These are phyloP conservation scores for Pouteria campechiana DNA, from an alignment of 179 eudicot genomes.

Conservation along the genomic window DNA sequence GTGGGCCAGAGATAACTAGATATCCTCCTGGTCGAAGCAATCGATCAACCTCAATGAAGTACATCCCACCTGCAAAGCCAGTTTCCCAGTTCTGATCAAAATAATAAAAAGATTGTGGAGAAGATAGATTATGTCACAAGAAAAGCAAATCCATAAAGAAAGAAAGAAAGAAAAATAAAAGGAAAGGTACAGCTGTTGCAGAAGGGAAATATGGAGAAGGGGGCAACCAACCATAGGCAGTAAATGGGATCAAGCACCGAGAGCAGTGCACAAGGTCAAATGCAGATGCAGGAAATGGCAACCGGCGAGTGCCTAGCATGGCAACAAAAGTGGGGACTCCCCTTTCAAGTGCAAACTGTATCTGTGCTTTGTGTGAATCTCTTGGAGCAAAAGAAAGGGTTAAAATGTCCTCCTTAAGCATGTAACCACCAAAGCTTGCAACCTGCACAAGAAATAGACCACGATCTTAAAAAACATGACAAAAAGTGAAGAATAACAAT, in stretches of 20 bases:
- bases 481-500: no score
- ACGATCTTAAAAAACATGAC: no score
- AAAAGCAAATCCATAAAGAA: neutral
- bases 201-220: neutral
- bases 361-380: conserved; percentile 93
- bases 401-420: conserved; percentile 57
- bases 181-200: neutral
- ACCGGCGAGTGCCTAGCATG: conserved; percentile 94
- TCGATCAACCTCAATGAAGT: conserved; percentile 83
- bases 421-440: conserved; percentile 92
- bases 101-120: no score
- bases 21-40: conserved; percentile 90
- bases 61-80: conserved; percentile 71
- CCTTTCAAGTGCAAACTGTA: conserved; percentile 91
- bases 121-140: no score
- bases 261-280: conserved; percentile 96
- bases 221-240: conserved; percentile 72
- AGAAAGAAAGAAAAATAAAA: neutral
- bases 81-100: no score
- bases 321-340: conserved; percentile 92
- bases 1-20: conserved; percentile 87
- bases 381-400: conserved; percentile 90
- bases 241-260: conserved; percentile 83
- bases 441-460: conserved; percentile 38
- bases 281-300: conserved; percentile 82